These are phyloP conservation scores for Dioszegia hungarica DNA, from an alignment of 768 basidiomycete species.

Conservation along the genomic window DNA sequence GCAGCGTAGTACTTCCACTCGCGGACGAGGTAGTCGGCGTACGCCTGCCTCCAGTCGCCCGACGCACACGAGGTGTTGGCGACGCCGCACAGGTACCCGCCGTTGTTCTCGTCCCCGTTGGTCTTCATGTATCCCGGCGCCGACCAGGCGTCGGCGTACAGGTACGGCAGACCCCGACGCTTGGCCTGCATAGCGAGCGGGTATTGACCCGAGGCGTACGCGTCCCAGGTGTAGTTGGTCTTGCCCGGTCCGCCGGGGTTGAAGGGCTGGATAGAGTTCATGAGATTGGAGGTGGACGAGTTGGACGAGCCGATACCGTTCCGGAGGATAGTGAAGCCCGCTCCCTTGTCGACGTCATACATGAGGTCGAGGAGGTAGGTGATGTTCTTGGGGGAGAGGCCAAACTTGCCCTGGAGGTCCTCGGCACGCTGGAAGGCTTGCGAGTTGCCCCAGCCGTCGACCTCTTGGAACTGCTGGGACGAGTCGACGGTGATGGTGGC, in stretches of 20 bases:
- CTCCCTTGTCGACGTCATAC: constrained; percentile 8
- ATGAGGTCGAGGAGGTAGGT: constrained; percentile 1
- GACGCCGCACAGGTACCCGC: constrained; percentile 11
- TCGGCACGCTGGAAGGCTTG: constrained; percentile 12
- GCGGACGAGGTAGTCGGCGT: constrained; percentile 12
- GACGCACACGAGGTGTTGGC: constrained; percentile 3
- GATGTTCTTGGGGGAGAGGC: constrained; percentile 1
- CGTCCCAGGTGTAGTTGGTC: constrained; percentile 10
- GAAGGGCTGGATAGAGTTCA: constrained; percentile 8
- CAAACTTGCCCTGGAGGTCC: constrained; percentile 2
- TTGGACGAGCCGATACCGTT: constrained; percentile 12
- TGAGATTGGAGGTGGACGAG: constrained; percentile 2
- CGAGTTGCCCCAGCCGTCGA: constrained; percentile 8
- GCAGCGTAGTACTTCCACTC: constrained; percentile 5
- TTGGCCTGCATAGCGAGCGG: constrained; percentile 1
- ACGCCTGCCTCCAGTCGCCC: constrained; percentile 13
- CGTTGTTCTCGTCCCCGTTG: constrained; percentile 5
- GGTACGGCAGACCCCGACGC: constrained; percentile 1
- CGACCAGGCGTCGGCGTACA: constrained; percentile 13
- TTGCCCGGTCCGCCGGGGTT: neutral
- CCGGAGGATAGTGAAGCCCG: constrained; percentile 13
- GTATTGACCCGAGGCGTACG: constrained; percentile 5
- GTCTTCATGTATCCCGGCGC: constrained; percentile 13
- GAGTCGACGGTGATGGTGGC: neutral
- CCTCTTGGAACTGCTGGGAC: neutral